phyloP scores from a whole-genome alignment of 2,329 filamentous ascomycete genomes.

The Epichloe baconii region DNA sequence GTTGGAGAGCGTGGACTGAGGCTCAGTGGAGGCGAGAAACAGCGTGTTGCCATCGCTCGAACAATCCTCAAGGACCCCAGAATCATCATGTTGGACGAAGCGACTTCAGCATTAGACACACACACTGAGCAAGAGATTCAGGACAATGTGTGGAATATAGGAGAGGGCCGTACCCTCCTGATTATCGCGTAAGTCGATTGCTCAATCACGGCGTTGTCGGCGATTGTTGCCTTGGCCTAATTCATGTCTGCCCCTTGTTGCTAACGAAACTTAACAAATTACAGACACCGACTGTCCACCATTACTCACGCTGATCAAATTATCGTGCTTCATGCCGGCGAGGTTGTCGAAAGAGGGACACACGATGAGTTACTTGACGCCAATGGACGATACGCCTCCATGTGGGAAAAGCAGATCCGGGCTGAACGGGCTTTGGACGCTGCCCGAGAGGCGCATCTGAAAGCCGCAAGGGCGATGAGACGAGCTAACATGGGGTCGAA shows the following conservation, averaged over 20 bases:
- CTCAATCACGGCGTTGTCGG: too few relatives aligned
- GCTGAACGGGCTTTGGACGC: slow-evolving; percentile 49
- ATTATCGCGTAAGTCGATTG: slow-evolving; percentile 66
- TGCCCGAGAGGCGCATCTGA: slow-evolving; percentile 23
- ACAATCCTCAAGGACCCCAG: slow-evolving; percentile 86
- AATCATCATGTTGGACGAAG: slow-evolving; percentile 88
- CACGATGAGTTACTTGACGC: slow-evolving; percentile 62
- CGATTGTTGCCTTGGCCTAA: too few relatives aligned
- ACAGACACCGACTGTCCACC: slow-evolving; percentile 65
- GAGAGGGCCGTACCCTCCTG: slow-evolving; percentile 77
- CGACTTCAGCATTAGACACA: slow-evolving; percentile 80
- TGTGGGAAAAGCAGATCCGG: slow-evolving; percentile 83
- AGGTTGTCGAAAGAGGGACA: slow-evolving; percentile 63
- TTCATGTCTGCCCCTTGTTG: neutral
- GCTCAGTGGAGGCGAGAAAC: slow-evolving; percentile 83
- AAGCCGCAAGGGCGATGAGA: slow-evolving; percentile 26
- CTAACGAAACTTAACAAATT: slow-evolving; percentile 9
- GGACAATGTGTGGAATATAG: slow-evolving; percentile 67
- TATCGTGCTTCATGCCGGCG: slow-evolving; percentile 63
- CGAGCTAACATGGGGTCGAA: slow-evolving; percentile 35
- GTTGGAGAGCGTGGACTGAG: slow-evolving; percentile 82
- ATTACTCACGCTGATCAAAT: slow-evolving; percentile 82
- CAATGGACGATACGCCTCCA: slow-evolving; percentile 63
- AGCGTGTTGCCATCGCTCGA: slow-evolving; percentile 83
- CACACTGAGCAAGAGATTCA: slow-evolving; percentile 92